Evolutionary conservation across 148 eudicot genomes (phyloP).

Genomic region (Dysphania ambrosioides): DNA sequence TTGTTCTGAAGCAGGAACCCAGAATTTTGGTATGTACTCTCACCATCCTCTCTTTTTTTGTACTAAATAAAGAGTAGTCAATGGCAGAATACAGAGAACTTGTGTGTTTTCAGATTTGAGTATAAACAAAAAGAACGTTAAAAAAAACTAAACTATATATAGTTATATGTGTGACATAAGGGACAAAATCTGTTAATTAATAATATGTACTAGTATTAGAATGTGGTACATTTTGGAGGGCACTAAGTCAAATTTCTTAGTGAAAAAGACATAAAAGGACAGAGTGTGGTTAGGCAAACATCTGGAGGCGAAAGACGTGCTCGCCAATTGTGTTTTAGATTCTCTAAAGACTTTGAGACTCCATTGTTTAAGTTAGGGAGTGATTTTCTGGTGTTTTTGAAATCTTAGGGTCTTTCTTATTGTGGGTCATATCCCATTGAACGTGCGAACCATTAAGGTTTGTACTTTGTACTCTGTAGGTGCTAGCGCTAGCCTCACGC

Average conservation of each 20-base stretch:
- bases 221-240: background rate
- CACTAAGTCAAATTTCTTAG: background rate
- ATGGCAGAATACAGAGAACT: background rate
- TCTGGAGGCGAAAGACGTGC: slow-evolving; percentile 9
- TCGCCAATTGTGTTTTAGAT: background rate
- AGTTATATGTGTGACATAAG: slow-evolving; percentile 13
- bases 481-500: slow-evolving; percentile 11
- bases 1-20: slow-evolving; percentile 39
- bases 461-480: too few relatives aligned
- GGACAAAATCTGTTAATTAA: slow-evolving; percentile 3
- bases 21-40: slow-evolving; percentile 27
- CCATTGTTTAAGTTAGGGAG: background rate
- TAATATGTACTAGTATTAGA: too few relatives aligned
- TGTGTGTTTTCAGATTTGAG: background rate
- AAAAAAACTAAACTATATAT: slow-evolving; percentile 15
- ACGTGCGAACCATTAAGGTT: slow-evolving; percentile 26
- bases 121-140: background rate
- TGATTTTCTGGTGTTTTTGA: slow-evolving; percentile 15
- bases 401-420: slow-evolving; percentile 1
- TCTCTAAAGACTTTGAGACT: background rate
- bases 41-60: slow-evolving; percentile 15
- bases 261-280: background rate
- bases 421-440: slow-evolving; percentile 20
- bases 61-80: too few relatives aligned
- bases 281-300: background rate